A percentile compares a stretch with the other conserved stretches of the same genome.
Conservation (phyloP, 768 basidiomycete genomes). For the Mycena alexandri region DNA sequence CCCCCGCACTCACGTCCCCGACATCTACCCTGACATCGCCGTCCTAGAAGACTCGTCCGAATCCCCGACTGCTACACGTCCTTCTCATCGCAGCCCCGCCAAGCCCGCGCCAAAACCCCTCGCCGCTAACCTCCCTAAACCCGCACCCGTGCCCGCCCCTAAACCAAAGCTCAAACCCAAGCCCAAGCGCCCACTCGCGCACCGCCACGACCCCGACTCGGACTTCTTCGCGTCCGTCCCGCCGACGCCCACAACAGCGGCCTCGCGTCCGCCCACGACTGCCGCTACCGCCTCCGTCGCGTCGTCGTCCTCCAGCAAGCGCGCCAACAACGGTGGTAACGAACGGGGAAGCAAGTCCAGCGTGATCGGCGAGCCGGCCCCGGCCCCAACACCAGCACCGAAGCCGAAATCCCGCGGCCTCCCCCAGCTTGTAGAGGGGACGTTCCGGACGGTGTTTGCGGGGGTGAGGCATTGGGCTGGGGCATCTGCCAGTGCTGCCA, state of each 20-base stretch:
- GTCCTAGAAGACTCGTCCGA: constrained; percentile 10
- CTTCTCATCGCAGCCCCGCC: too few species aligned
- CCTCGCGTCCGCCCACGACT: constrained; percentile 29
- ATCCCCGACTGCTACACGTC: too few species aligned
- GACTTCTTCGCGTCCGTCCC: constrained; percentile 29
- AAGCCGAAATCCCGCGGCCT: constrained; percentile 16
- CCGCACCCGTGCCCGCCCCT: not conserved
- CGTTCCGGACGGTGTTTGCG: constrained; percentile 45
- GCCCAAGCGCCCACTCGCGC: not conserved
- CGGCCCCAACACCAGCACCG: not conserved
- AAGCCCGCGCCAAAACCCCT: not conserved
- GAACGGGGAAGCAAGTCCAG: not conserved
- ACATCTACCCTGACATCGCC: constrained; percentile 25
- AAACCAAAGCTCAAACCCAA: not conserved
- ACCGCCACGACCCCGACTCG: not conserved
- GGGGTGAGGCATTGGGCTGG: constrained; percentile 26
- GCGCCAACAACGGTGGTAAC: too few species aligned
- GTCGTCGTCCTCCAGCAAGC: constrained; percentile 14
- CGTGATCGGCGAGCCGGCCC: too few species aligned
- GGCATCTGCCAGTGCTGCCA: not conserved
- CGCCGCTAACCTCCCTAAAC: not conserved
- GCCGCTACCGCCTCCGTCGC: constrained; percentile 21
- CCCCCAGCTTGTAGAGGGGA: constrained; percentile 44
- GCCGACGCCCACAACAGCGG: constrained; percentile 25
- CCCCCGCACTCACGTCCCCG: constrained; percentile 23